These are phyloP conservation scores for Calvatia gigantea DNA, from an alignment of 768 basidiomycete species.

Conservation along the genomic window DNA sequence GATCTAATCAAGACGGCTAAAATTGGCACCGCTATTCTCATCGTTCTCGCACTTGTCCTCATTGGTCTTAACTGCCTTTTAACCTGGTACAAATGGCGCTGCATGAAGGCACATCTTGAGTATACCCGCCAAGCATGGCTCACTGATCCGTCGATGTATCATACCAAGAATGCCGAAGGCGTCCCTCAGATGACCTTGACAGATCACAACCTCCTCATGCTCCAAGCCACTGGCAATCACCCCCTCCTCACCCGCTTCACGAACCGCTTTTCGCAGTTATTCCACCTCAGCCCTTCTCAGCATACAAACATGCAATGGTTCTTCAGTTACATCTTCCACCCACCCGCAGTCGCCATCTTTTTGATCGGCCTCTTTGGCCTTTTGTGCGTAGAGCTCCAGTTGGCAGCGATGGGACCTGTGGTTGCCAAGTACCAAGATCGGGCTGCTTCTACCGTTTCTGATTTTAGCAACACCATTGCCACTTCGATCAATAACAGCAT, in stretches of 20 bases:
- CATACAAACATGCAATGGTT: slow-evolving; percentile 83
- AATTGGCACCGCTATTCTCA: slow-evolving; percentile 74
- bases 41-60: slow-evolving; percentile 68
- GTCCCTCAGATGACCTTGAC: slow-evolving; percentile 57
- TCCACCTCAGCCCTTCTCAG: slow-evolving; percentile 57
- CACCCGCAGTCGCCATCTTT: slow-evolving; percentile 87
- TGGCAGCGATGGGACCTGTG: slow-evolving; percentile 74
- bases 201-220: slow-evolving; percentile 77
- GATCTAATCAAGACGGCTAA: slow-evolving; percentile 79
- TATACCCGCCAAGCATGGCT: slow-evolving; percentile 75
- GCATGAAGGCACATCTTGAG: slow-evolving; percentile 60
- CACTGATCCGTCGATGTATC: slow-evolving; percentile 62
- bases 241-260: slow-evolving; percentile 70
- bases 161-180: slow-evolving; percentile 27
- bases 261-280: slow-evolving; percentile 43
- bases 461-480: slow-evolving; percentile 71
- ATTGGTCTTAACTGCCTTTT: slow-evolving; percentile 70
- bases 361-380: slow-evolving; percentile 92
- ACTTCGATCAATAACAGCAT: slow-evolving; percentile 79
- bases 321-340: slow-evolving; percentile 86
- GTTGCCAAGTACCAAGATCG: slow-evolving; percentile 62
- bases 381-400: slow-evolving; percentile 82
- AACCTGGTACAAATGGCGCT: slow-evolving; percentile 89
- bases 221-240: slow-evolving; percentile 65
- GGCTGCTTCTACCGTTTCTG: slow-evolving; percentile 55